Evolutionary conservation across 345 rosid species (phyloP).

Genomic region (Clausena lansium): DNA sequence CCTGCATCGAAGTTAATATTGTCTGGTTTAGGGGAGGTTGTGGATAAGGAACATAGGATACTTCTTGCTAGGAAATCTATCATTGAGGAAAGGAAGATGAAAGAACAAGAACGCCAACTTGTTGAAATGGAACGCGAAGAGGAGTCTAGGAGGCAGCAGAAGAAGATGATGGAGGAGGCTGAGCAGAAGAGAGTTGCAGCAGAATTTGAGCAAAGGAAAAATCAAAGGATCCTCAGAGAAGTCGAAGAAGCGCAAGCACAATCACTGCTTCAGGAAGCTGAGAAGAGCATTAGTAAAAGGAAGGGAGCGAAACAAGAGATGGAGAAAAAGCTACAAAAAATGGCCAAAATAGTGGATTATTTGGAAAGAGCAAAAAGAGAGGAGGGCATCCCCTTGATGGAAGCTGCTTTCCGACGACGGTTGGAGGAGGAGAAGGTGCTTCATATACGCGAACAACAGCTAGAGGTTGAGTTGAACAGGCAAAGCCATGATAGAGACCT

Average conservation of each 20-base stretch:
- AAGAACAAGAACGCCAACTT: conserved; percentile 90
- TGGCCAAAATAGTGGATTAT: conserved; percentile 89
- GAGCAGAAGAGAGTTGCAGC: conserved; percentile 91
- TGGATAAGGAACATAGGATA: conserved; percentile 88
- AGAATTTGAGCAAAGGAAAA: conserved; percentile 68
- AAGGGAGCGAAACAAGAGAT: conserved; percentile 83
- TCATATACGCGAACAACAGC: conserved; percentile 87
- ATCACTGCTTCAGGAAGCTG: conserved; percentile 72
- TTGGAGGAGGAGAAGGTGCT: conserved; percentile 78
- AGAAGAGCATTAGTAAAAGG: conserved; percentile 59
- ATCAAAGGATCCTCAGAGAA: conserved; percentile 74
- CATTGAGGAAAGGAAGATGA: conserved; percentile 84
- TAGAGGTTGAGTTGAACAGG: conserved; percentile 80
- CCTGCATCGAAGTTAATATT: conserved; percentile 68
- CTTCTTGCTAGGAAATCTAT: conserved; percentile 91
- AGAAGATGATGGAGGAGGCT: conserved; percentile 84
- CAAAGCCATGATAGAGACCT: conserved; percentile 93
- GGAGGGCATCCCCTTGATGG: conserved; percentile 92
- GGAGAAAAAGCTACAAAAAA: conserved; percentile 89
- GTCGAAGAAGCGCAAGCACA: conserved; percentile 81
- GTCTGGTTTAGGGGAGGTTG: conserved; percentile 69
- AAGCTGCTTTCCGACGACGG: conserved; percentile 79
- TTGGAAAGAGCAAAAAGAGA: conserved; percentile 97
- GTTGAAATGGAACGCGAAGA: conserved; percentile 94
- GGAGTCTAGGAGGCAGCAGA: conserved; percentile 70